Base-by-base conservation (phyloP, 768 basidiomycete species). In the Paxillus involutus region DNA sequence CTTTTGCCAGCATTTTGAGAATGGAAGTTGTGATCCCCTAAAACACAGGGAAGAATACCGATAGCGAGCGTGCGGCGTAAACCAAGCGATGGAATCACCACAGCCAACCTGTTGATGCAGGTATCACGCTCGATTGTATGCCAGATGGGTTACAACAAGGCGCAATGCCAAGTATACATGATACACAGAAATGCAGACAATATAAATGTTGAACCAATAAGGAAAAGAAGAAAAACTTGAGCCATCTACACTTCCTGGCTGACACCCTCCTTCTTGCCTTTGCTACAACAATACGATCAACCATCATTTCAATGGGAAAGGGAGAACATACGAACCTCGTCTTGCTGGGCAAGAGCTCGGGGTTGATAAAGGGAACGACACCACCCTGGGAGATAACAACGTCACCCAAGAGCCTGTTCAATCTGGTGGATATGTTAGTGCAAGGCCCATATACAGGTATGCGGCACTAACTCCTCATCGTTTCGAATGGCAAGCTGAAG, bases 351-450 rank as follows among this genome's bases (percentile, higher is more conserved):
- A 72, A 55, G 8, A 72, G 58, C 35, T 71, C 75, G n/a, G 79
- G 76, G 63, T 80, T 77, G 66, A 85, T 83, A 70, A 75, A 77
- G 17, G 89, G 89, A 17, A 88, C 84, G 51, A 91, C 89, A 80
- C 91, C 92, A 73, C 92, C 92, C 71, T 94, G 91, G 21, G 89
- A 91, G 77, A 94, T 94, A 68, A 90, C 86, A 60, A 94, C 92
- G 52, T 84, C 78, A 17, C 90, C 91, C 53, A 94, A 83, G 59
- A 94, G 86, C 62, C 84, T 88, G 76, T 88, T 87, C 62, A 91
- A 68, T 71, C 84, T 85, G 46, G 0, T 51, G 52, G 17, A 21
- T 56, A 32, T 3, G 5, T 55, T 40, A 26, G 47, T 41, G 19
- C 19, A 16, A 16, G 12, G 10, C 39, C 48, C 9, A 8, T 9